A percentile compares a stretch with the other conserved stretches of the same genome.
Conservation (phyloP, 257 asterid genomes). For the Solanum medicagineum region DNA sequence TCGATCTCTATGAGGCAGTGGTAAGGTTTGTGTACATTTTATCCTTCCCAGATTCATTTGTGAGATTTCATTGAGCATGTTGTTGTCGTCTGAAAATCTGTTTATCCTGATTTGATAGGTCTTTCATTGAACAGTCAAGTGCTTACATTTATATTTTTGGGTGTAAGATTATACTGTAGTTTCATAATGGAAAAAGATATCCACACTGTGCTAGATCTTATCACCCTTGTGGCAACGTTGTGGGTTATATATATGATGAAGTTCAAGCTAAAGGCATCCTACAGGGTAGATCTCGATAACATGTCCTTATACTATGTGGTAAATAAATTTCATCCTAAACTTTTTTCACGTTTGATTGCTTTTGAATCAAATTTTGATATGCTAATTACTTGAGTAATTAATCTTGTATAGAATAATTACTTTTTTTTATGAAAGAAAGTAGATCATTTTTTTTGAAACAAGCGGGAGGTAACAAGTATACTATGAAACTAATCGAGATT, state of each 20-base stretch:
- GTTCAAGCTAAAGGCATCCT: slow-evolving; percentile 58
- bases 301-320: slow-evolving; percentile 64
- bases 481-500: neutral
- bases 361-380: neutral
- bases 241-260: slow-evolving; percentile 88
- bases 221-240: slow-evolving; percentile 67
- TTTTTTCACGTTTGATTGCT: neutral
- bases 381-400: neutral
- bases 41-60: no score
- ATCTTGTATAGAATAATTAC: neutral
- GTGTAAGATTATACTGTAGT: slow-evolving; percentile 58
- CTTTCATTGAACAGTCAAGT: slow-evolving; percentile 81
- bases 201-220: slow-evolving; percentile 73
- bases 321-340: neutral
- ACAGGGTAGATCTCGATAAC: slow-evolving; percentile 49
- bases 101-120: slow-evolving; percentile 23
- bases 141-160: slow-evolving; percentile 72
- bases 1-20: no score
- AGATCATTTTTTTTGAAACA: no score
- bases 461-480: neutral
- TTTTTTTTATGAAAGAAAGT: no score
- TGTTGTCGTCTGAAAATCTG: neutral
- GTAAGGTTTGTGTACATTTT: no score
- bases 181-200: slow-evolving; percentile 63
- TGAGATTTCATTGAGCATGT: no score